These are phyloP conservation scores for Trichoderma hamatum DNA, from an alignment of 2,329 filamentous ascomycete genomes.

Conservation along the genomic window DNA sequence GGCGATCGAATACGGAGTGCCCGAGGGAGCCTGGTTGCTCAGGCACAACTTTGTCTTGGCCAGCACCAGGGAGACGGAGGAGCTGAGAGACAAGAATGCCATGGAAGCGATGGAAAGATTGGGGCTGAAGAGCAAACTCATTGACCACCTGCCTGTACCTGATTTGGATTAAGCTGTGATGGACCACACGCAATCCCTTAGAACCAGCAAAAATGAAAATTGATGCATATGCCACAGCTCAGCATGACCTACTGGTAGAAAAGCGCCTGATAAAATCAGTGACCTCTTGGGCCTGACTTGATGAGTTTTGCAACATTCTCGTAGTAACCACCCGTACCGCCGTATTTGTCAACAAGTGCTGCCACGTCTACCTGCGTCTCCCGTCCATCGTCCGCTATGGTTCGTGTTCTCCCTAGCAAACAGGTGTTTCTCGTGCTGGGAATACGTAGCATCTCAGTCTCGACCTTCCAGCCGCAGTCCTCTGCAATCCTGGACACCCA, in stretches of 20 bases:
- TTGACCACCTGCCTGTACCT: constrained; percentile 76
- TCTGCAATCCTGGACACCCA: constrained; percentile 73
- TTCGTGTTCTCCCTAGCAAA: constrained; percentile 66
- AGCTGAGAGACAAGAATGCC: constrained; percentile 66
- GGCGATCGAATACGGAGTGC: constrained; percentile 64
- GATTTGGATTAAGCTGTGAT: constrained; percentile 52
- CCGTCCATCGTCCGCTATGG: constrained; percentile 33
- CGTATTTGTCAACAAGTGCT: constrained; percentile 53
- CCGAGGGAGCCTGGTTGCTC: constrained; percentile 65
- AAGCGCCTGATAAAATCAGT: constrained; percentile 38
- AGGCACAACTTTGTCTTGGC: constrained; percentile 75
- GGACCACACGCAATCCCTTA: too few relatives aligned
- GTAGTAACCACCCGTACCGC: constrained; percentile 59
- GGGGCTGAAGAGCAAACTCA: constrained; percentile 70
- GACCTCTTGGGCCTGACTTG: constrained; percentile 47
- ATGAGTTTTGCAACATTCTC: constrained; percentile 66
- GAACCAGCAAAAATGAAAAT: background rate
- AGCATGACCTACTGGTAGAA: background rate
- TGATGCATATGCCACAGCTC: background rate
- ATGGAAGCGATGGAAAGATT: constrained; percentile 67
- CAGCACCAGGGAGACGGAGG: constrained; percentile 56
- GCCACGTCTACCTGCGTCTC: constrained; percentile 41
- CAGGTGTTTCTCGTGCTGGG: constrained; percentile 88
- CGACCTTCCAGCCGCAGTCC: constrained; percentile 73
- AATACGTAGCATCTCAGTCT: constrained; percentile 86